Evolutionary conservation across 208 protist genomes (phyloP), one percentile per base, ranked within the genome.

Genomic region (Leptomonas seymouri): DNA sequence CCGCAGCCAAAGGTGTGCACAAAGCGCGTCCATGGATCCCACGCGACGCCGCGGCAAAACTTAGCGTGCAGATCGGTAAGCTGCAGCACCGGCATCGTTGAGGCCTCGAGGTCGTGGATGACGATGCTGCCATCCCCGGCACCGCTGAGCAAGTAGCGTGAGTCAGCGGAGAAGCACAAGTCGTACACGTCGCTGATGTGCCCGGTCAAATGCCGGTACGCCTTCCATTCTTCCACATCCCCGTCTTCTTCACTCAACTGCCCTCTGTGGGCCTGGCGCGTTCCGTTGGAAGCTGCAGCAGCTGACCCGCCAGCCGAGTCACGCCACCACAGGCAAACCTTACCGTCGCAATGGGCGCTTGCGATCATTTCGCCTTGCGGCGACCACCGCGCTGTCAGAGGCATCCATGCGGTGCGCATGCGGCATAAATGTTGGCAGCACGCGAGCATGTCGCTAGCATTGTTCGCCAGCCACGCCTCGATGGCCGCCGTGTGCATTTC

Each of bases 131-230:
- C 91, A 41, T 96, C 88, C 1, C 85, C 80, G 16, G 81, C 82
- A 0, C 81, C 88, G 73, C 82, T 94, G 23, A 96, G 49, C 20
- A 96, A 73, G 48, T 93, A 94, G 30, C 81, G 84, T 15, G 86
- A 89, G 74, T 94, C 86, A 11, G 91, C 85, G 0, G 91, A 96
- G 66, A 96, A 94, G 76, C 81, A 85, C 18, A 96, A 20, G 71
- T 96, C 91, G 48, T 92, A 91, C 42, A 94, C 89, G 69, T 96
- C 91, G 63, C 82, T 87, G 65, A 94, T 79, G 76, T 96, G 91
- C 6, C 91, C 91, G 11, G 79, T 82, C 42, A 96, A 78, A 76
- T 93, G 88, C 6, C 86, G 78, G 74, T 91, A 96, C 65, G 92
- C 86, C 60, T 96, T 96, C 90, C 90, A 96, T 57, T 83, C 81